Conservation (phyloP, 1,284 basidiomycete genomes). For the Sporisorium graminicola region DNA sequence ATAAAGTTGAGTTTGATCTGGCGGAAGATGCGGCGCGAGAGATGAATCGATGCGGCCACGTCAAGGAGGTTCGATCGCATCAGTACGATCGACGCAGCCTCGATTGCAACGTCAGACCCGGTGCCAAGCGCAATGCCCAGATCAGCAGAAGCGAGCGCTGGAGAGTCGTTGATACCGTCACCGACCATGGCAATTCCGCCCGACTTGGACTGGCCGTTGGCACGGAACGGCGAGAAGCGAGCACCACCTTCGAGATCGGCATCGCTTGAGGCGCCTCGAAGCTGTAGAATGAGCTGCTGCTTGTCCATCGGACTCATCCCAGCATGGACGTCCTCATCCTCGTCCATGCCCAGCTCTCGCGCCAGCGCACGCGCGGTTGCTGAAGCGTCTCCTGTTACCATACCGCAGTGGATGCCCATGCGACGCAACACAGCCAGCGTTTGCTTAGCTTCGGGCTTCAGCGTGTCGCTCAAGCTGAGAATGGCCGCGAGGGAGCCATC, state of each 20-base stretch:
- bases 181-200: slow-evolving; percentile 79
- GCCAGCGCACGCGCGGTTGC: slow-evolving; percentile 64
- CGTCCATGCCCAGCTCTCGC: slow-evolving; percentile 52
- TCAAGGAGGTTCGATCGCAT: slow-evolving; percentile 96
- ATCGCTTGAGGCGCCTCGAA: slow-evolving; percentile 62
- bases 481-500: slow-evolving; percentile 54
- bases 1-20: slow-evolving; percentile 80
- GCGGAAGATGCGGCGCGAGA: slow-evolving; percentile 87
- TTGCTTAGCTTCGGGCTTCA: slow-evolving; percentile 62
- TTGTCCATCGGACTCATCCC: slow-evolving; percentile 67
- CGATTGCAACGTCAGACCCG: slow-evolving; percentile 95
- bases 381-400: slow-evolving; percentile 66
- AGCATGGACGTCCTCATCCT: slow-evolving; percentile 58
- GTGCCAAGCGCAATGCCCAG: slow-evolving; percentile 96
- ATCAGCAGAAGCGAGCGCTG: slow-evolving; percentile 92
- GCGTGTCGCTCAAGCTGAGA: slow-evolving; percentile 62
- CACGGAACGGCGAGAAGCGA: slow-evolving; percentile 22
- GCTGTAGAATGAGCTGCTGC: slow-evolving; percentile 69
- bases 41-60: slow-evolving; percentile 93
- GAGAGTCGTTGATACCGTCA: slow-evolving; percentile 98
- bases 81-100: slow-evolving; percentile 96
- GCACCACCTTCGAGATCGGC: slow-evolving; percentile 35
- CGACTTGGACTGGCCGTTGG: slow-evolving; percentile 31
- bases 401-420: slow-evolving; percentile 64
- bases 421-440: slow-evolving; percentile 53